Conservation (phyloP, 306 rosid genomes). For the Fragaria nilgerrensis region DNA sequence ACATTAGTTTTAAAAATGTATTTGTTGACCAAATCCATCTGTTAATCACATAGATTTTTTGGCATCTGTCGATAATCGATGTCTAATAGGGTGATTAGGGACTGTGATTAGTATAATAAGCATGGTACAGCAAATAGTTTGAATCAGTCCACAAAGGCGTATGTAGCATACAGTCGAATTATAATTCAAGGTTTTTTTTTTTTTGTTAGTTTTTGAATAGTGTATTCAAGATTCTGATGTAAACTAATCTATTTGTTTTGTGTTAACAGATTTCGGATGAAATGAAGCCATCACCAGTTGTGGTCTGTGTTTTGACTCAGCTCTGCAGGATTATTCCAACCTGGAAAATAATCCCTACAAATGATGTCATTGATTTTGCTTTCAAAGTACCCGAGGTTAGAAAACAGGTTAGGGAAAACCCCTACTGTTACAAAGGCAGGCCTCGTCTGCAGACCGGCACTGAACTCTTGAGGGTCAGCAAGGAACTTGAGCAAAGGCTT, state of each 20-base stretch:
- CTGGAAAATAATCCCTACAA: conserved; percentile 68
- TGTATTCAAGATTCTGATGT: background rate
- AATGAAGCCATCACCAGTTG: conserved; percentile 44
- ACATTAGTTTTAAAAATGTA: background rate
- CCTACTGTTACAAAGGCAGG: conserved; percentile 72
- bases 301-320: conserved; percentile 37
- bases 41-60: background rate
- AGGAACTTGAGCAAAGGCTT: conserved; percentile 47
- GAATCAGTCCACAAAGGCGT: background rate
- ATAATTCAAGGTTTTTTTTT: background rate
- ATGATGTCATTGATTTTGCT: conserved; percentile 62
- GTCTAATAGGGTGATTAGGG: background rate
- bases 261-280: conserved; percentile 68
- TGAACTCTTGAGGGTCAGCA: conserved; percentile 57
- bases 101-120: background rate
- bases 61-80: background rate
- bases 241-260: background rate
- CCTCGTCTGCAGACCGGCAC: conserved; percentile 78
- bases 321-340: conserved; percentile 59
- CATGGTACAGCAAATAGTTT: background rate
- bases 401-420: conserved; percentile 60
- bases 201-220: background rate
- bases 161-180: background rate
- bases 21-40: conserved; percentile 19
- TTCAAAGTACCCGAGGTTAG: conserved; percentile 66